phyloP scores from a whole-genome alignment of 352 stramenopile species.

The Detonula confervacea region DNA sequence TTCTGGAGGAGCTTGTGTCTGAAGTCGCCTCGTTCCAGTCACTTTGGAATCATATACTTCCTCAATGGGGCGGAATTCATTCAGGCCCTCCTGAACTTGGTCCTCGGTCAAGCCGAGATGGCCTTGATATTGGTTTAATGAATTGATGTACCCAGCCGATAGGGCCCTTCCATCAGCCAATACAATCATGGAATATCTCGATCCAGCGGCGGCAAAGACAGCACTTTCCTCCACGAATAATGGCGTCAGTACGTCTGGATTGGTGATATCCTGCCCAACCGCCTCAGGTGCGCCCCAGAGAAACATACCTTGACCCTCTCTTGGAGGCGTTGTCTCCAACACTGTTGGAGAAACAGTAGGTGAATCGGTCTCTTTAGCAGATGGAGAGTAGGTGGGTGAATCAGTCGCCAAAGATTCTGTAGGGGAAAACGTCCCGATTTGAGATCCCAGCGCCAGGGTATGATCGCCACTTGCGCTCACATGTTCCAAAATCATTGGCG shows the following conservation, averaged over 20 bases:
- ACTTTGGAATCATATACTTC: conserved; percentile 29
- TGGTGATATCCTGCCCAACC: conserved; percentile 13
- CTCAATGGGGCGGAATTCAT: conserved; percentile 20
- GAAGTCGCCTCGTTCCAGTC: conserved; percentile 13
- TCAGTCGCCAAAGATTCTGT: not conserved
- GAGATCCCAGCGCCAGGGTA: conserved; percentile 33
- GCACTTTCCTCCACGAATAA: not conserved
- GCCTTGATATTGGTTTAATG: conserved; percentile 49
- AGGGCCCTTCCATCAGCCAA: conserved; percentile 43
- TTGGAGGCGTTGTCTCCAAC: not conserved
- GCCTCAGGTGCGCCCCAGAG: conserved; percentile 37
- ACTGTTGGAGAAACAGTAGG: not conserved
- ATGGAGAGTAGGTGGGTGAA: not conserved
- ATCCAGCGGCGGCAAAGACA: conserved; percentile 23
- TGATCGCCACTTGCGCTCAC: conserved; percentile 22
- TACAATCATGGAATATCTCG: conserved; percentile 49
- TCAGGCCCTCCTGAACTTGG: conserved; percentile 17
- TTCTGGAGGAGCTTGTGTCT: conserved; percentile 13
- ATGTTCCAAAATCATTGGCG: not conserved
- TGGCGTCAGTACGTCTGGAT: conserved; percentile 1
- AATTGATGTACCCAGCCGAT: conserved; percentile 47
- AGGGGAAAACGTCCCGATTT: conserved; percentile 7
- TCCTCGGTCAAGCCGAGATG: conserved; percentile 32
- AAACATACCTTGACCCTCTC: not conserved
- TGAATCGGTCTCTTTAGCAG: not conserved